Evolutionary conservation across 1,139 yeast species (phyloP).

Genomic region (Candida dubliniensis): DNA sequence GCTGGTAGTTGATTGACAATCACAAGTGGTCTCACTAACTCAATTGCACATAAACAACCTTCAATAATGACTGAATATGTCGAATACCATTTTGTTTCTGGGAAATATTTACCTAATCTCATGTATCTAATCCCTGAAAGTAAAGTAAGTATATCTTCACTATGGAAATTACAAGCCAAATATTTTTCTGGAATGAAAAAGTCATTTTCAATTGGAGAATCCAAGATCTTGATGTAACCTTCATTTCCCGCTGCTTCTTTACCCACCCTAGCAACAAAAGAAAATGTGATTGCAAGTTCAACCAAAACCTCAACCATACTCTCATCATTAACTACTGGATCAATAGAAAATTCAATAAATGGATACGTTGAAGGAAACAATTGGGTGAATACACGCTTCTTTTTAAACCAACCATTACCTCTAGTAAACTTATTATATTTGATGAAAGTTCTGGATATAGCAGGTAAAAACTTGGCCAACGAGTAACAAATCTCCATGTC

Average conservation of each 20-base stretch:
- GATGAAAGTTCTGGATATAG: conserved; percentile 50
- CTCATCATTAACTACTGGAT: conserved; percentile 72
- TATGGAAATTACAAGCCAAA: conserved; percentile 34
- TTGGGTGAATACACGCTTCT: conserved; percentile 62
- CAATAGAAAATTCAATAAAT: conserved; percentile 64
- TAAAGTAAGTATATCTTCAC: conserved; percentile 47
- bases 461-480: conserved; percentile 51
- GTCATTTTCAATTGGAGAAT: conserved; percentile 28
- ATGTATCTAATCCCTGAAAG: conserved; percentile 59
- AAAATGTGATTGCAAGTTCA: conserved; percentile 64
- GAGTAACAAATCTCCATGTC: conserved; percentile 42
- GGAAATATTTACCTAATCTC: conserved; percentile 60
- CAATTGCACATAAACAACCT: conserved; percentile 58
- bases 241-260: conserved; percentile 47
- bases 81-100: conserved; percentile 69
- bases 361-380: conserved; percentile 73
- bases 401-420: conserved; percentile 51
- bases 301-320: conserved; percentile 69
- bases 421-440: conserved; percentile 56
- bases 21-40: conserved; percentile 56
- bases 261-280: conserved; percentile 56
- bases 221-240: conserved; percentile 36
- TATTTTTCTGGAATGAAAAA: conserved; percentile 35
- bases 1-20: conserved; percentile 55
- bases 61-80: conserved; percentile 62